phyloP scores from a whole-genome alignment of 1,139 yeast species.

The Yamadazyma buinensis region DNA sequence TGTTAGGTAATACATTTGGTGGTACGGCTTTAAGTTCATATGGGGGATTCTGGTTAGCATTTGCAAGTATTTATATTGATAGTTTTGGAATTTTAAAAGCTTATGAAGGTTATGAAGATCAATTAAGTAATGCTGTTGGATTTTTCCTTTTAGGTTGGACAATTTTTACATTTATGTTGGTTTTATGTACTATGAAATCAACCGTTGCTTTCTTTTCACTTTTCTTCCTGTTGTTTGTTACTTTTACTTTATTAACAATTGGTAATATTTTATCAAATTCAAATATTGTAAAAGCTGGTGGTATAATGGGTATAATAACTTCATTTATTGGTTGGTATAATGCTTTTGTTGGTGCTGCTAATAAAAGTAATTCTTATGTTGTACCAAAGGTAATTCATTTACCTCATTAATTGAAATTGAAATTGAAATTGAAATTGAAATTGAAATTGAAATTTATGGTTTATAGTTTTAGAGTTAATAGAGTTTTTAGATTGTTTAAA shows the following conservation, averaged over 20 bases:
- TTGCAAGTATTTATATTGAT: slow-evolving; percentile 54
- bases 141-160: slow-evolving; percentile 66
- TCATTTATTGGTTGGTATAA: slow-evolving; percentile 62
- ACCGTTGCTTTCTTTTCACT: slow-evolving; percentile 58
- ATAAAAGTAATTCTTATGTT: slow-evolving; percentile 24
- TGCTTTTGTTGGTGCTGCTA: slow-evolving; percentile 32
- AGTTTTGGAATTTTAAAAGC: slow-evolving; percentile 53
- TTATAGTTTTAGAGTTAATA: too few species aligned
- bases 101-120: slow-evolving; percentile 42
- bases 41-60: slow-evolving; percentile 75
- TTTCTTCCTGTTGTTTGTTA: slow-evolving; percentile 50
- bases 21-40: slow-evolving; percentile 63
- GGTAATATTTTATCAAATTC: slow-evolving; percentile 51
- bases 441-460: too few species aligned
- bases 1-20: slow-evolving; percentile 63
- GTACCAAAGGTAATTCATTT: slow-evolving; percentile 18
- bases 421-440: too few species aligned
- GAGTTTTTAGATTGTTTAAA: too few species aligned
- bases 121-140: slow-evolving; percentile 51
- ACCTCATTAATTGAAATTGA: slow-evolving; percentile 3
- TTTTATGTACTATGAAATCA: slow-evolving; percentile 58
- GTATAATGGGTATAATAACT: slow-evolving; percentile 60
- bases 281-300: slow-evolving; percentile 60
- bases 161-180: slow-evolving; percentile 56
- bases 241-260: slow-evolving; percentile 53